Percentiles rank a stretch among this genome's conserved stretches.
These are phyloP conservation scores for Aspergillus fumigatus DNA, from an alignment of 2,329 filamentous ascomycete species.

Conservation along the genomic window DNA sequence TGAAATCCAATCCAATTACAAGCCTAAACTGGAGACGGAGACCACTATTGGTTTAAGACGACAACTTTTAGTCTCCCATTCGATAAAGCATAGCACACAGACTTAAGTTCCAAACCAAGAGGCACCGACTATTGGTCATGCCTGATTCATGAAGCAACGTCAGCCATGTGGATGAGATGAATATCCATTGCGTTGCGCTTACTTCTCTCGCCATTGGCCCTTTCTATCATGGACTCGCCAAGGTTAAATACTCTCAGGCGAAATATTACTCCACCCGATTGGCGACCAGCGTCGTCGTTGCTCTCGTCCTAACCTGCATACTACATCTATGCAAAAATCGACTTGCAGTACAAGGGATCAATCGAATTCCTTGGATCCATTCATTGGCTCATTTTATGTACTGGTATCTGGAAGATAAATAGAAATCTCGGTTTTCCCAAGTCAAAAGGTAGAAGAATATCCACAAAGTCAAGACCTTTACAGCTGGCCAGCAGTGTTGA, in stretches of 20 bases:
- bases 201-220: neutral
- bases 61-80: neutral
- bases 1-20: no score
- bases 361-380: neutral
- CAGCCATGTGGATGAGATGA: no score
- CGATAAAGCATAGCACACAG: no score
- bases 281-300: neutral
- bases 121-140: neutral
- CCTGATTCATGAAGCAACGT: neutral
- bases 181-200: neutral
- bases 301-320: neutral
- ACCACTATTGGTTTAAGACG: no score
- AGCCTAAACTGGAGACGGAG: no score
- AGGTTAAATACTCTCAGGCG: neutral
- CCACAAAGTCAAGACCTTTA: constrained; percentile 44
- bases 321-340: neutral
- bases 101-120: no score
- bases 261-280: neutral
- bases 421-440: neutral
- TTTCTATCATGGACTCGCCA: neutral
- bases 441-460: constrained; percentile 3
- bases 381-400: constrained; percentile 12
- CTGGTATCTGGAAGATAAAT: constrained; percentile 10
- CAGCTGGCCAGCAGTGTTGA: constrained; percentile 76
- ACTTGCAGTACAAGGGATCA: neutral